These are phyloP conservation scores for Trichoderma guizhouense DNA, from an alignment of 2,329 filamentous ascomycete species.

Conservation along the genomic window DNA sequence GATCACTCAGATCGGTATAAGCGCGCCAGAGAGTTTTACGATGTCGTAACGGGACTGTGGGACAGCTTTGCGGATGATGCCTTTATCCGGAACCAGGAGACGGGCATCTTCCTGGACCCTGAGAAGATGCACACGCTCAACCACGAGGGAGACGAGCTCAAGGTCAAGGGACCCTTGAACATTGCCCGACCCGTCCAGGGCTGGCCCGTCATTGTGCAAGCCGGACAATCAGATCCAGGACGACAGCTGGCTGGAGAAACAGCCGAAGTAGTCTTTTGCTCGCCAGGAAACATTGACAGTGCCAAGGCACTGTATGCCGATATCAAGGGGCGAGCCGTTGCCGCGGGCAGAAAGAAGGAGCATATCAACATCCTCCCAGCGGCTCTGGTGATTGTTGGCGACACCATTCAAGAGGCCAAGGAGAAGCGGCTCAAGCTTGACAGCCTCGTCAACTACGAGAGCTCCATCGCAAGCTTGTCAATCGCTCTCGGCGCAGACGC, in stretches of 20 bases:
- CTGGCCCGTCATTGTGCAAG: conserved; percentile 55
- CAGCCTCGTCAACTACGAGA: conserved; percentile 52
- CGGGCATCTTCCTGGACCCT: conserved; percentile 48
- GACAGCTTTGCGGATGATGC: conserved; percentile 56
- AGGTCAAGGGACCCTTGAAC: conserved; percentile 48
- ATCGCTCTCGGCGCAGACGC: conserved; percentile 46
- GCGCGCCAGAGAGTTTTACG: conserved; percentile 50
- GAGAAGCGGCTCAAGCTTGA: conserved; percentile 48
- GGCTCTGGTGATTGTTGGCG: conserved; percentile 48
- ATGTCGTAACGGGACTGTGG: conserved; percentile 52
- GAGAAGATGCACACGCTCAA: conserved; percentile 51
- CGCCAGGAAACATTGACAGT: conserved; percentile 42
- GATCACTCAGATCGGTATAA: conserved; percentile 49
- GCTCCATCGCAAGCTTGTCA: conserved; percentile 50
- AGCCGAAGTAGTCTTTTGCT: conserved; percentile 52
- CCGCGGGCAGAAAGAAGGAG: conserved; percentile 43
- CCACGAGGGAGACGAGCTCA: conserved; percentile 41
- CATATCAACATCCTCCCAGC: conserved; percentile 52
- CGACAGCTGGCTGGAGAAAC: conserved; percentile 51
- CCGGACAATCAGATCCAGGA: conserved; percentile 51
- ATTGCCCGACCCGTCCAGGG: conserved; percentile 52
- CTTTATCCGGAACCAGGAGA: conserved; percentile 46
- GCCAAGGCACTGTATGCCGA: conserved; percentile 49
- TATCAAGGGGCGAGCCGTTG: conserved; percentile 46
- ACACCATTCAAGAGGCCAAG: conserved; percentile 46